Evolutionary conservation across 192 early-diverging fungal species (phyloP).

Genomic region (Coemansia sp.): DNA sequence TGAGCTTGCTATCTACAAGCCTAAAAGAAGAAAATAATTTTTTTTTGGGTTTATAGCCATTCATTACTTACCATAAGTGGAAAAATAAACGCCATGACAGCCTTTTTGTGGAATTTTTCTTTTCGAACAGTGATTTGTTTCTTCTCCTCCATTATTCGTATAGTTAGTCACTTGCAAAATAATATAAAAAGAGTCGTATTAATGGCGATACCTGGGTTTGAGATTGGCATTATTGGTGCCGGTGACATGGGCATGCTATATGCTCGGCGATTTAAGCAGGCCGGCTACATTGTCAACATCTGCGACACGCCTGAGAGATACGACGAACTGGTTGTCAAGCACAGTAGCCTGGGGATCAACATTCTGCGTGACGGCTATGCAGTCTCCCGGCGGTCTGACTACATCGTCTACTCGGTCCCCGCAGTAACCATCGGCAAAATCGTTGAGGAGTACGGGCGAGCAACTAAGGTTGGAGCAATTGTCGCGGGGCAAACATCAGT

Average conservation of each 20-base stretch:
- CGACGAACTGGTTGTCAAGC: conserved; percentile 61
- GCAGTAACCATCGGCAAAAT: conserved; percentile 82
- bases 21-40: too few species aligned
- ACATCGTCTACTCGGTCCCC: conserved; percentile 93
- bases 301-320: conserved; percentile 83
- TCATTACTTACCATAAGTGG: too few species aligned
- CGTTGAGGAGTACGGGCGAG: conserved; percentile 82
- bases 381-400: conserved; percentile 81
- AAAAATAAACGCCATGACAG: too few species aligned
- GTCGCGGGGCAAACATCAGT: conserved; percentile 96
- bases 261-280: conserved; percentile 63
- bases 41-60: too few species aligned
- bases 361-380: conserved; percentile 80
- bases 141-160: too few species aligned
- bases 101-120: too few species aligned
- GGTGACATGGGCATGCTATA: conserved; percentile 97
- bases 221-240: conserved; percentile 91
- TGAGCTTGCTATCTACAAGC: too few species aligned
- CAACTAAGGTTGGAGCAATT: conserved; percentile 84
- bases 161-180: too few species aligned
- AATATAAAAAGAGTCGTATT: too few species aligned
- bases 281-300: conserved; percentile 79
- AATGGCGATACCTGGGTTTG: conserved; percentile 32
- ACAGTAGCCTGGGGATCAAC: conserved; percentile 48
- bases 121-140: too few species aligned